Evolutionary conservation across 2,329 filamentous ascomycete genomes (phyloP), one percentile per base, ranked within the genome.

Genomic region (Alternaria brassicicola): DNA sequence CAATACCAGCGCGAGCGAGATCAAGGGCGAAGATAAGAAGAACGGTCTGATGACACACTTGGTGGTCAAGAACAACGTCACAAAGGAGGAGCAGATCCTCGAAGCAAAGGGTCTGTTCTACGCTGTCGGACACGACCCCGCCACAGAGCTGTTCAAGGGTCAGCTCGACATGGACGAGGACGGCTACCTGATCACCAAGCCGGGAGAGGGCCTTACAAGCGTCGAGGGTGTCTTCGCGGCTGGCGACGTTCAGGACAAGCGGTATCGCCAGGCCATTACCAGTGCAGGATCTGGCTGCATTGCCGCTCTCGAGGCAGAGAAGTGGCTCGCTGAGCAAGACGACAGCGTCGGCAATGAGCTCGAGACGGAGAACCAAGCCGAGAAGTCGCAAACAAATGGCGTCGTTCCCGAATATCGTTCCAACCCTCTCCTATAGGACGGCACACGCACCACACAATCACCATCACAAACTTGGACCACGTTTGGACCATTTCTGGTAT

Each of bases 221-320:
- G 80, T 97, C 6, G 87, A 92, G 75, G 95, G 95, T 77, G 92
- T 99, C 19, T 99, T 97, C 76, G 95, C 95, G 35, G 95, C 94
- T 9, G 95, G 95, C 64, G 95, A 99, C 76, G 96, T 99, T 9
- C 95, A 99, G 83, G 96, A 99, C 78, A 99, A 98, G 89, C 88
- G 89, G 76, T 99, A 99, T 79, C 88, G 95, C 77, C 95, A 99
- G 83, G 95, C 95, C 45, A 96, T 99, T 67, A 99, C 95, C 65
- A 97, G 93, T 81, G 95, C 95, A 70, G 92, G 93, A 60, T 93
- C 93, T 61, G 95, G 95, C 64, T 99, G 95, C 79, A 89, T 97
- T 82, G 95, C 95, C 52, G 95, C 94, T 10, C 86, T 99, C 53
- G 95, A 99, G 75, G 94, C 94, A 9, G 95, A 99, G 81, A 96